Evolutionary conservation across 2,329 filamentous ascomycete species (phyloP), one percentile per base, ranked within the genome.

Genomic region (Verticillium albo-atrum): DNA sequence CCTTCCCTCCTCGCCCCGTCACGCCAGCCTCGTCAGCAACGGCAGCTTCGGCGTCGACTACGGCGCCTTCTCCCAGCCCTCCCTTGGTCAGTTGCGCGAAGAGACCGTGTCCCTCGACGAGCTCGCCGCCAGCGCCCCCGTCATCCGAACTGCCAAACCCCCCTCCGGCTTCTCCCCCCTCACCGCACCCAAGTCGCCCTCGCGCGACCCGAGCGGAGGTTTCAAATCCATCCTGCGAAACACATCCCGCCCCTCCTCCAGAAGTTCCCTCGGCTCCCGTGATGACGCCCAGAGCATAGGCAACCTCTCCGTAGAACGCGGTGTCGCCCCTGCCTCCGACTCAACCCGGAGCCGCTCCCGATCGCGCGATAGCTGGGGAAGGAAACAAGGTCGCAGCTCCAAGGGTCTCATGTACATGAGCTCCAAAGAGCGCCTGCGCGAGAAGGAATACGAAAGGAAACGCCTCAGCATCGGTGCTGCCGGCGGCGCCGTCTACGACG

Each of bases 131-230:
- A 77, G 79, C 54, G 77, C 91, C 14, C 92, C 92, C 20, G 84
- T 94, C 58, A 84, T 96, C 66, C 88, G 89, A 64, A 96, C 93
- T 32, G 85, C 91, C 32, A 93, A 93, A 72, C 89, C 88, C 7
- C 90, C 90, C 0, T 91, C 89, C 56, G 90, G 90, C 58, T 85
- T 87, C 67, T 92, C 90, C 27, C 76, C 87, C 20, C 75, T 90
- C 56, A 92, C 89, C n/a, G 84, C 87, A 0, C 81, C 82, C 60
- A 86, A 80, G 62, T 85, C 77, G 28, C 78, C 80, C 23, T 74
- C 75, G 57, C 79, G 78, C 61, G 82, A 83, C 30, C 72, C 76
- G 47, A 68, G 75, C 2, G 74, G 75, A 50, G 83, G 84, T 14
- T 70, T 90, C 51, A 84, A 82, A 67, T 84, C 82, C 50, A 81